Conservation (phyloP, 495 filamentous ascomycete species). For the Penicillium paradoxum region DNA sequence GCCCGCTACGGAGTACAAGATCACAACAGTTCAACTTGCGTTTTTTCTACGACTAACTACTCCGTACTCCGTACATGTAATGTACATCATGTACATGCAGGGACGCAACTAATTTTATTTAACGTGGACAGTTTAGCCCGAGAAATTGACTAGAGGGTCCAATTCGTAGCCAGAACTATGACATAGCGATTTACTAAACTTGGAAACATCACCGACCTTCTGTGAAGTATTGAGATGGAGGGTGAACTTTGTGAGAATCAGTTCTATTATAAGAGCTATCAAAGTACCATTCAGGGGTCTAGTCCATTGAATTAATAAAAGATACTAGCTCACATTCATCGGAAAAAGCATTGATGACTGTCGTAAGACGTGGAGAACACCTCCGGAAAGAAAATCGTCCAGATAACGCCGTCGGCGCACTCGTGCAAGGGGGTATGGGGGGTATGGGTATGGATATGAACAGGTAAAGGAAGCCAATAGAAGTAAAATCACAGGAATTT, state of each 20-base stretch:
- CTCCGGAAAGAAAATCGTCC: constrained; percentile 22
- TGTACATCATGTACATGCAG: too few relatives aligned
- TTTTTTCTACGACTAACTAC: too few relatives aligned
- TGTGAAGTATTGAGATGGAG: too few relatives aligned
- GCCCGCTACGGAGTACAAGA: neutral
- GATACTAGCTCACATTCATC: constrained; percentile 12
- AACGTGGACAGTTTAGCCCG: too few relatives aligned
- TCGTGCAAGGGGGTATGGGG: constrained; percentile 1
- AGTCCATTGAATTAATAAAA: constrained; percentile 4
- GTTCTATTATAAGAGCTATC: neutral
- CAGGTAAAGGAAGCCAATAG: constrained; percentile 15
- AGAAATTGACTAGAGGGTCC: too few relatives aligned
- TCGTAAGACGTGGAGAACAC: constrained; percentile 24
- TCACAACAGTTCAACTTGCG: neutral
- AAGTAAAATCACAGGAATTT: constrained; percentile 24
- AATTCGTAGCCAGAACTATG: too few relatives aligned
- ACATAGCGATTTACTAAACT: neutral
- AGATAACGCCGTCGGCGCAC: constrained; percentile 10
- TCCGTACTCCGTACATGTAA: too few relatives aligned
- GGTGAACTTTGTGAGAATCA: too few relatives aligned
- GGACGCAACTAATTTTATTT: too few relatives aligned
- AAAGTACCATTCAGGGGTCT: neutral
- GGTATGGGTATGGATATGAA: constrained; percentile 3
- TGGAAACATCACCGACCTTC: too few relatives aligned
- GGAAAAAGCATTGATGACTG: constrained; percentile 17